phyloP scores from a whole-genome alignment of 2,329 filamentous ascomycete species.

The Botrytis aclada region DNA sequence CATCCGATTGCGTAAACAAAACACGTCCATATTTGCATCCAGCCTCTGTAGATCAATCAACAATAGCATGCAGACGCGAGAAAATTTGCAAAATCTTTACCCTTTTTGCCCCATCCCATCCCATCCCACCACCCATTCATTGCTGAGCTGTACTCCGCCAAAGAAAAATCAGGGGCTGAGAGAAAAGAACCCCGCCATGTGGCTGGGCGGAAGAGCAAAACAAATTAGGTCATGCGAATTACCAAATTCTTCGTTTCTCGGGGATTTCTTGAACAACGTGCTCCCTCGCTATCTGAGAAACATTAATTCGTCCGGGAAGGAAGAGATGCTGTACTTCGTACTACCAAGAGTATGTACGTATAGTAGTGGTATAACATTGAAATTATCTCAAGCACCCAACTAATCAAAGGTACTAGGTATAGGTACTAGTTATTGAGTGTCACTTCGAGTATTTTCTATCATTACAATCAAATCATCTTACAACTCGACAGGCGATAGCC shows the following conservation, averaged over 20 bases:
- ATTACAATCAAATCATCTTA: conserved; percentile 8
- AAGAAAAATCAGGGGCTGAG: background rate
- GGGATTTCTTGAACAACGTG: background rate
- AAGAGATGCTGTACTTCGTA: no score
- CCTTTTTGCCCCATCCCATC: background rate
- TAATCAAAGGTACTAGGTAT: background rate
- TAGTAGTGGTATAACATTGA: background rate
- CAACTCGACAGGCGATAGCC: background rate
- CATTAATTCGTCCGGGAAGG: background rate
- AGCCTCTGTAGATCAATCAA: background rate
- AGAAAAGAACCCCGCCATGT: background rate
- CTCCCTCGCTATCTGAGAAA: background rate
- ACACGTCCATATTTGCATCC: background rate
- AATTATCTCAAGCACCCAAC: background rate
- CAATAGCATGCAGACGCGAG: background rate
- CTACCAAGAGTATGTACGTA: background rate
- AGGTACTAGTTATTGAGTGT: background rate
- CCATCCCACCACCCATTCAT: background rate
- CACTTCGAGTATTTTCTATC: background rate
- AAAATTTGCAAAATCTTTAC: conserved; percentile 1
- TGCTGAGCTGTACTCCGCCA: background rate
- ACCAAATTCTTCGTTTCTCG: background rate
- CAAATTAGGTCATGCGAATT: background rate
- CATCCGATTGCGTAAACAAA: background rate
- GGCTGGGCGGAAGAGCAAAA: background rate